Evolutionary conservation across 129 eudicot genomes (phyloP), one percentile per base, ranked within the genome.

Genomic region (Erigeron canadensis): DNA sequence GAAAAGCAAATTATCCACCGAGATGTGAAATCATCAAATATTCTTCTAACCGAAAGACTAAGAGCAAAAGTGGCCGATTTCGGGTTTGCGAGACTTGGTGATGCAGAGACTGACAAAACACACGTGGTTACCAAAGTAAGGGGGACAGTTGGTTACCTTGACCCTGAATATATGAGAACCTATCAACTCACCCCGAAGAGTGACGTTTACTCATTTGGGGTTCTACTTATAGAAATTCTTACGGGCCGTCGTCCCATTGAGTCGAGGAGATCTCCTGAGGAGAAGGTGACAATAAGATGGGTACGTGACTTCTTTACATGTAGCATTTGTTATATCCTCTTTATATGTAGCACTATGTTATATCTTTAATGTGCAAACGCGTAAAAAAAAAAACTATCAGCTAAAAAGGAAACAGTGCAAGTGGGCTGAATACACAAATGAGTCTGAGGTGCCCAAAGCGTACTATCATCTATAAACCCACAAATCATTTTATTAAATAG

Each of bases 91-190:
- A 93, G 85, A 78, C 80, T 84, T n/a, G 96, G 88, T 22, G 88
- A 88, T n/a, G 47, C 72, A 44, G 90, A 87, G 50, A 61, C 81
- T 2, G 96, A 85, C 28, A 83, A 76, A 65, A 85, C 95, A 15
- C 96, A 93, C 21, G 83, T 87, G 40, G 81, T 83, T 19, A 87
- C 96, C 67, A 85, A 87, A 85, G 96, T 93, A 21, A 89, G 87
- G 76, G 98, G 98, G 50, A 93, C 98, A 44, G 96, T 89, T 23
- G 98, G 98, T 69, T 93, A 93, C 79, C 96, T 93, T 74, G 98
- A 93, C 82, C 98, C 98, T 0, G 96, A 93, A 78, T 93, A 93
- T 71, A 89, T 93, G 96, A 87, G 82, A 85, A 93, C 95, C 16
- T 70, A 85, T 81, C 92, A 89, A 61, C 98, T 93, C 87, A 89